Conservation (phyloP, 192 early-diverging fungal genomes). For the Lunasporangiospora selenospora region DNA sequence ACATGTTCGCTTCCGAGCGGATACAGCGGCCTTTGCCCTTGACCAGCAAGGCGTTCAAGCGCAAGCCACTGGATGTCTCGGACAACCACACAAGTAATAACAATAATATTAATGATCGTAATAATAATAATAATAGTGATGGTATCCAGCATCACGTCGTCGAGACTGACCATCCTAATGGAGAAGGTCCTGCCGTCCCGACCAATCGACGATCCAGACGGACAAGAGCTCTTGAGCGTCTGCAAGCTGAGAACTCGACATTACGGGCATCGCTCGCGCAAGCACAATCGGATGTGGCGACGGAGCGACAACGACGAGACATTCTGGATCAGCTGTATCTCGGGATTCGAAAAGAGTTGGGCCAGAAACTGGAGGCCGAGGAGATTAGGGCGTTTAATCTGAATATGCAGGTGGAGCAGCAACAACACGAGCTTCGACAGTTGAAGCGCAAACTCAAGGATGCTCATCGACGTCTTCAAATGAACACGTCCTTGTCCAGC, state of each 20-base stretch:
- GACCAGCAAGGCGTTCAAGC: too few species aligned
- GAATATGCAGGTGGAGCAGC: slow-evolving; percentile 22
- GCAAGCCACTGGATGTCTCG: too few species aligned
- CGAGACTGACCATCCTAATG: too few species aligned
- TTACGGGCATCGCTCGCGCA: slow-evolving; percentile 17
- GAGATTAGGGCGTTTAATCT: slow-evolving; percentile 16
- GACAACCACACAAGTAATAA: too few species aligned
- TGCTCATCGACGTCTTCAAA: too few species aligned
- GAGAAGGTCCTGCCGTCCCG: neutral
- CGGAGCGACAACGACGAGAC: slow-evolving; percentile 25
- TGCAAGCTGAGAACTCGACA: slow-evolving; percentile 22
- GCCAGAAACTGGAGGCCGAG: slow-evolving; percentile 21
- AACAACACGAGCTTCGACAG: slow-evolving; percentile 13
- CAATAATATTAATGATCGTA: too few species aligned
- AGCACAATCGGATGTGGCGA: slow-evolving; percentile 22
- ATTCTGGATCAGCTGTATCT: slow-evolving; percentile 28
- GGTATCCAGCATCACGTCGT: too few species aligned
- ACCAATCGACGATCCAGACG: slow-evolving; percentile 16
- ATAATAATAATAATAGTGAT: too few species aligned
- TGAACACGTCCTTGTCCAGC: too few species aligned
- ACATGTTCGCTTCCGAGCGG: too few species aligned
- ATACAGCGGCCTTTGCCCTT: too few species aligned
- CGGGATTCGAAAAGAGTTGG: slow-evolving; percentile 24
- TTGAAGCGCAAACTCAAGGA: too few species aligned
- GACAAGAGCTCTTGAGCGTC: slow-evolving; percentile 11